A percentile compares a stretch with the other conserved stretches of the same genome.
Evolutionary conservation across 345 rosid genomes (phyloP).

Genomic region (Kandelia obovata): DNA sequence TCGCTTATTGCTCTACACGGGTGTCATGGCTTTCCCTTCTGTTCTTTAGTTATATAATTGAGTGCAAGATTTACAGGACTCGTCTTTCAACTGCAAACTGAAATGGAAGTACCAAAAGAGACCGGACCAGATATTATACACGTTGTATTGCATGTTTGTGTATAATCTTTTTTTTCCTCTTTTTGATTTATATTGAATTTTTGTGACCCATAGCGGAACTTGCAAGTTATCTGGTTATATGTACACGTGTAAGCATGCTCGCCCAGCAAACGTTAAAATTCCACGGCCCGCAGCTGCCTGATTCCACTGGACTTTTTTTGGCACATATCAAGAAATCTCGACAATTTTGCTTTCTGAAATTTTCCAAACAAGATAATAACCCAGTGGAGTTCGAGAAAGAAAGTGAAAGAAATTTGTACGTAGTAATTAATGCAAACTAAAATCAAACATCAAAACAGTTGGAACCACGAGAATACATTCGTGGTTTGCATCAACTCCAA

Average conservation of each 20-base stretch:
- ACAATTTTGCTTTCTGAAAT: too few relatives aligned
- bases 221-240: background rate
- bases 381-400: constrained; percentile 18
- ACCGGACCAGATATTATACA: too few relatives aligned
- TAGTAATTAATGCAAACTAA: constrained; percentile 11
- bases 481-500: constrained; percentile 33
- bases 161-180: too few relatives aligned
- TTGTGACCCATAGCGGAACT: constrained; percentile 4
- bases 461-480: constrained; percentile 31
- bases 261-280: constrained; percentile 34
- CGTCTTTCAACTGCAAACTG: too few relatives aligned
- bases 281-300: constrained; percentile 36
- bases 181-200: background rate
- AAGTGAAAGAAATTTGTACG: constrained; percentile 12
- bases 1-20: too few relatives aligned
- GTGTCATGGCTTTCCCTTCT: too few relatives aligned
- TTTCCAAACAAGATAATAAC: too few relatives aligned
- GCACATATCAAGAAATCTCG: too few relatives aligned
- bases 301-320: constrained; percentile 27
- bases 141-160: too few relatives aligned
- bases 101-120: too few relatives aligned
- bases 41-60: too few relatives aligned
- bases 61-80: too few relatives aligned
- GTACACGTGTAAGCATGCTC: constrained; percentile 13
- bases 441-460: constrained; percentile 2